Evolutionary conservation across 129 eudicot species (phyloP).

Genomic region (Flaveria linearis): DNA sequence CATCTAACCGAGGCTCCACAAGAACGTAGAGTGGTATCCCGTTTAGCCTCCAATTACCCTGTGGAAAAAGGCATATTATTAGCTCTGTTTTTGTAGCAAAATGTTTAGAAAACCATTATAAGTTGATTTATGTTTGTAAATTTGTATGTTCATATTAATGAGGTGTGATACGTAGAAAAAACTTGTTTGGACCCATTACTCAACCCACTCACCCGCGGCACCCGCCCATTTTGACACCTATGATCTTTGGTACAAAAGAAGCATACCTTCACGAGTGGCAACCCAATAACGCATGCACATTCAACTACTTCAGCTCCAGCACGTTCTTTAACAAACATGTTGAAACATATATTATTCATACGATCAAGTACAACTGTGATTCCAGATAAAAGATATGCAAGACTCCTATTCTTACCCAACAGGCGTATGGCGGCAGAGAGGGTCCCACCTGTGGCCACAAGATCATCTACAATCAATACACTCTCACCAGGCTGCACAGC

Average conservation of each 20-base stretch:
- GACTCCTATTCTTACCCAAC: constrained; percentile 49
- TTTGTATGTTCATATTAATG: not conserved
- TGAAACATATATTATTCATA: not conserved
- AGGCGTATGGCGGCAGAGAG: constrained; percentile 90
- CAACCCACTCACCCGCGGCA: not conserved
- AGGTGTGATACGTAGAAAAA: not conserved
- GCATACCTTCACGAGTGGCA: constrained; percentile 74
- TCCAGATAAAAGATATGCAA: constrained; percentile 2
- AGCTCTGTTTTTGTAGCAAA: too few relatives aligned
- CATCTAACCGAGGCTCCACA: constrained; percentile 83
- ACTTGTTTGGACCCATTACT: not conserved
- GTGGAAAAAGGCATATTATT: constrained; percentile 13
- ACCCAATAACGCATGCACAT: constrained; percentile 81
- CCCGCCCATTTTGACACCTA: not conserved
- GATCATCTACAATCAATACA: constrained; percentile 79
- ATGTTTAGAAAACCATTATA: too few relatives aligned
- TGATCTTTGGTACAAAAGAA: not conserved
- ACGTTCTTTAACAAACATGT: constrained; percentile 25
- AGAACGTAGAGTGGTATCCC: constrained; percentile 78
- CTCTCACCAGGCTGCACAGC: constrained; percentile 88
- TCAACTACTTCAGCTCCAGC: constrained; percentile 77
- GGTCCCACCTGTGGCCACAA: constrained; percentile 99
- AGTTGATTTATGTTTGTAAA: too few relatives aligned
- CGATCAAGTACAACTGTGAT: not conserved
- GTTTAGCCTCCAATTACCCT: constrained; percentile 67